Conservation (phyloP, 306 rosid species). For the Fragaria ananassa region DNA sequence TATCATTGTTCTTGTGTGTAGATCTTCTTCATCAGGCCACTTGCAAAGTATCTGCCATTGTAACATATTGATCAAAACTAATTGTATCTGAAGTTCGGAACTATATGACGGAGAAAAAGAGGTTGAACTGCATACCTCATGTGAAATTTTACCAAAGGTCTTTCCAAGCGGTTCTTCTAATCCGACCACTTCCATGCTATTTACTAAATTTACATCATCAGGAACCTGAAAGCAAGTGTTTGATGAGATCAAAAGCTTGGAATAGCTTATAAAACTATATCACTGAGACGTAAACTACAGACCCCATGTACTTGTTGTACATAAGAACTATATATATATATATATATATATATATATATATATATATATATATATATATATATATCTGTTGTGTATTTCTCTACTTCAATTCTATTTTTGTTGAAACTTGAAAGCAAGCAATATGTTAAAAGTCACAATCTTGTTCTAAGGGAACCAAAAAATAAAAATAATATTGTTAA, state of each 20-base stretch:
- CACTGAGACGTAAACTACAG: background rate
- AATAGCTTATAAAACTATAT: background rate
- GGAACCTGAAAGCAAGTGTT: conserved; percentile 49
- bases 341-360: too few species aligned
- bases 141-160: conserved; percentile 36
- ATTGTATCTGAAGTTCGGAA: background rate
- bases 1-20: conserved; percentile 39
- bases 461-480: background rate
- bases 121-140: conserved; percentile 43
- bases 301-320: background rate
- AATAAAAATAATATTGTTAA: background rate
- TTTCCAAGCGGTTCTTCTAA: conserved; percentile 33
- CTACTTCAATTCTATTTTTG: background rate
- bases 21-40: conserved; percentile 34
- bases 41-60: conserved; percentile 47
- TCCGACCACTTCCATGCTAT: conserved; percentile 32
- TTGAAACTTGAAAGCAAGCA: background rate
- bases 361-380: background rate
- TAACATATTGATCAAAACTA: conserved; percentile 10
- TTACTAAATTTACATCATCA: conserved; percentile 29
- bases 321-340: background rate
- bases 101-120: background rate
- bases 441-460: background rate
- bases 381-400: background rate
- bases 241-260: background rate